Evolutionary conservation across 2,329 filamentous ascomycete genomes (phyloP).

Genomic region (Fusarium pilosicola): DNA sequence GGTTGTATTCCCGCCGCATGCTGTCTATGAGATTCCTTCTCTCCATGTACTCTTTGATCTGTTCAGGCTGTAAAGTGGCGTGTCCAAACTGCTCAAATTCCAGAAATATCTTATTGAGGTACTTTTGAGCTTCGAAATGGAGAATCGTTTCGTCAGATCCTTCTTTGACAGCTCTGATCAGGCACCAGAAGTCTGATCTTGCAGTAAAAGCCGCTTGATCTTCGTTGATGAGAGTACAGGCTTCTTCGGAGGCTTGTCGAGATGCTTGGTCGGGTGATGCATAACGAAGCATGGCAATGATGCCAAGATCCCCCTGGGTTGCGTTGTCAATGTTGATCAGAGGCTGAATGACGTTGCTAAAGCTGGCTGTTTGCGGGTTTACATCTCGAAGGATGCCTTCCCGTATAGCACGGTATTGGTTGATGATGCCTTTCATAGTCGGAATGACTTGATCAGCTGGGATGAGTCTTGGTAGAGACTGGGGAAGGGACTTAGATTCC

Average conservation of each 20-base stretch:
- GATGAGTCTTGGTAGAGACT: background rate
- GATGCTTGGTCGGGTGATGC: fast-evolving
- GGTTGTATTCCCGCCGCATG: background rate
- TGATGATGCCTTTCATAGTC: background rate
- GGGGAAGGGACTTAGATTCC: background rate
- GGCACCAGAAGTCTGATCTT: background rate
- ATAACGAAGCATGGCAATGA: background rate
- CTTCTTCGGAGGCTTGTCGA: background rate
- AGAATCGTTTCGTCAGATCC: background rate
- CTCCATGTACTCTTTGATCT: background rate
- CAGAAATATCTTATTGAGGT: fast-evolving
- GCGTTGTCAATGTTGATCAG: background rate
- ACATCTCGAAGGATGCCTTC: background rate
- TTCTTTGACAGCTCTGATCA: background rate
- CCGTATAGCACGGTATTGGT: fast-evolving
- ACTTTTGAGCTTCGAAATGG: background rate
- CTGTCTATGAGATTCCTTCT: background rate
- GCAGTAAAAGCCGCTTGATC: background rate
- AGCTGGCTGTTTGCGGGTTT: fast-evolving
- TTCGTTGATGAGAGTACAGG: background rate
- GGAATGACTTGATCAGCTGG: no score
- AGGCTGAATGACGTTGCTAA: background rate
- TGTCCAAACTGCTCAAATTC: background rate
- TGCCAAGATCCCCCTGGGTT: background rate
- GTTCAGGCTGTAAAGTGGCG: background rate